phyloP scores from a whole-genome alignment of 306 rosid genomes.

The Oxytropis ochrocephala region DNA sequence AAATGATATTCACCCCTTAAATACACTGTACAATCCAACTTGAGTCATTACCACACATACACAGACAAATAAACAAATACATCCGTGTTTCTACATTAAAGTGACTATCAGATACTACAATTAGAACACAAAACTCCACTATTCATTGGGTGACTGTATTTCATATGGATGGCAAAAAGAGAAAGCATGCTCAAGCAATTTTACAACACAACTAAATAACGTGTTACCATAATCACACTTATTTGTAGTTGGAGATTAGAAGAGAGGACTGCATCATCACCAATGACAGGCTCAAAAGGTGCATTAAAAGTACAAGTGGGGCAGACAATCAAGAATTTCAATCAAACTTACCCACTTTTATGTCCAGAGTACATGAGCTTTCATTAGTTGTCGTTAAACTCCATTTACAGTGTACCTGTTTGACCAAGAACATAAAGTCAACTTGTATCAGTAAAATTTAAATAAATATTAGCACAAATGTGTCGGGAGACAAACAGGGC shows the following conservation, averaged over 20 bases:
- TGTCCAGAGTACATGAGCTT: conserved; percentile 62
- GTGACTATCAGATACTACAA: not conserved
- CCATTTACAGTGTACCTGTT: conserved; percentile 92
- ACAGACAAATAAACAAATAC: not conserved
- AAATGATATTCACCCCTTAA: not conserved
- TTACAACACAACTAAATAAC: not conserved
- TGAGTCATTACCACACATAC: not conserved
- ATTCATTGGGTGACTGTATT: not conserved
- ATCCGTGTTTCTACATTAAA: not conserved
- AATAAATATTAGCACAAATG: conserved; percentile 12
- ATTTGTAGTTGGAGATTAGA: not conserved
- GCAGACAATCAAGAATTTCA: conserved; percentile 6
- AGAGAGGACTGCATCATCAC: not conserved
- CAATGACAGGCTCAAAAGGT: too few relatives aligned
- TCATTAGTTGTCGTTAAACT: conserved; percentile 45
- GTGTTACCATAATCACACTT: not conserved
- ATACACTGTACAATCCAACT: not conserved
- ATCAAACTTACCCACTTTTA: conserved; percentile 78
- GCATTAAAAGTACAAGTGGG: not conserved
- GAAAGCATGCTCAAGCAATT: not conserved
- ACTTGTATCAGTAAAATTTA: not conserved
- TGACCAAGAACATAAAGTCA: conserved; percentile 23
- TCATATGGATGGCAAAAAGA: not conserved
- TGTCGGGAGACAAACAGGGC: not conserved
- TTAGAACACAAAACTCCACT: not conserved